A percentile compares a stretch with the other conserved stretches of the same genome.
Conservation (phyloP, 768 basidiomycete genomes). For the Mycena capillaripes region DNA sequence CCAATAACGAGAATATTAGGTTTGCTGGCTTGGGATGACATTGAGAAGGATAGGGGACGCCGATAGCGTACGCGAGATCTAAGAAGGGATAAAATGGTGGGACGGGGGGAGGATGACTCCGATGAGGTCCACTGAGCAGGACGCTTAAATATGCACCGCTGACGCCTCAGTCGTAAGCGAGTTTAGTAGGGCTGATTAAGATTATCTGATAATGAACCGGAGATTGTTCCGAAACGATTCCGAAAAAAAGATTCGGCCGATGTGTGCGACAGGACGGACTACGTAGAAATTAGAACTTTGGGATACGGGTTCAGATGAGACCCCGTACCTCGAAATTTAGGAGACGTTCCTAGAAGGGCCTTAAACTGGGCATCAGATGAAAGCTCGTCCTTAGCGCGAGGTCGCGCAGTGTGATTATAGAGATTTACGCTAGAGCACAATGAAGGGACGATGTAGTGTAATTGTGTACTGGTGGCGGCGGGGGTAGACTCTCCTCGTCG, state of each 20-base stretch:
- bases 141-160: conserved; percentile 1
- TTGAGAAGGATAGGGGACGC: not conserved
- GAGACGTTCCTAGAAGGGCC: too few species aligned
- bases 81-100: conserved; percentile 28
- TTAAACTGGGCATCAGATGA: too few species aligned
- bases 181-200: not conserved
- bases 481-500: conserved; percentile 40
- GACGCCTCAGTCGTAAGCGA: not conserved
- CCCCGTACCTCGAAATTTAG: too few species aligned
- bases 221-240: not conserved
- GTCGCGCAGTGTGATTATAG: not conserved
- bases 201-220: not conserved
- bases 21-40: conserved; percentile 30
- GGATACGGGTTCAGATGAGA: too few species aligned
- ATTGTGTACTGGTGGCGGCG: conserved; percentile 38
- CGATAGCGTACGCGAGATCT: not conserved
- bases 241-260: not conserved
- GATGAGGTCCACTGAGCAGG: too few species aligned
- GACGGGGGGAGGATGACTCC: not conserved
- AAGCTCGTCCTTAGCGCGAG: too few species aligned
- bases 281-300: too few species aligned
- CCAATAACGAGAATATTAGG: conserved; percentile 51
- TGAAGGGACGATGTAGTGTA: conserved; percentile 50
- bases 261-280: too few species aligned
- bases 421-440: conserved; percentile 47